These are phyloP conservation scores for Pelargonium nanum DNA, from an alignment of 345 rosid species.

Conservation along the genomic window DNA sequence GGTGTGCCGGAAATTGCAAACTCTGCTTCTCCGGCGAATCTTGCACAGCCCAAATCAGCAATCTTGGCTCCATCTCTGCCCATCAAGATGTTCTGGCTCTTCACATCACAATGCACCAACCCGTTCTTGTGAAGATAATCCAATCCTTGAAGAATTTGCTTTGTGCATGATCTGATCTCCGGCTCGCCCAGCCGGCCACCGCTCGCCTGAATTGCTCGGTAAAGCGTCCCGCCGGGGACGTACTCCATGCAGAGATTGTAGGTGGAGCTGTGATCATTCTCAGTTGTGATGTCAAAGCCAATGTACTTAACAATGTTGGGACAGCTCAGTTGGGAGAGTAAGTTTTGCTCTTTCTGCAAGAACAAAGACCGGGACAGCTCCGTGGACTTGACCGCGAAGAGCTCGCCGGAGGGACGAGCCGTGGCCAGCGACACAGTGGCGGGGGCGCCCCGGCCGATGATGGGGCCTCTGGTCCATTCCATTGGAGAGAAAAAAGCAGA, in stretches of 20 bases:
- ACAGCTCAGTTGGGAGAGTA: constrained; percentile 48
- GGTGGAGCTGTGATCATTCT: constrained; percentile 14
- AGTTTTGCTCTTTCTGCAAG: constrained; percentile 40
- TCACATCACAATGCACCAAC: constrained; percentile 68
- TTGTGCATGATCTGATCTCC: constrained; percentile 28
- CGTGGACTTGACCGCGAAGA: constrained; percentile 58
- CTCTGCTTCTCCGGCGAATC: constrained; percentile 9
- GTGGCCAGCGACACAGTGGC: constrained; percentile 70
- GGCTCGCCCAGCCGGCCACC: constrained; percentile 57
- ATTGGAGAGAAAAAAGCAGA: too few species aligned
- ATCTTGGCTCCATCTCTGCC: constrained; percentile 49
- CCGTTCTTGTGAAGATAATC: constrained; percentile 48
- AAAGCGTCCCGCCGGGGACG: constrained; percentile 55
- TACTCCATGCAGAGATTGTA: constrained; percentile 70
- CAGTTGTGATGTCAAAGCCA: constrained; percentile 33
- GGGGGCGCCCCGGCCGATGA: constrained; percentile 77
- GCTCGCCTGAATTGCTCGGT: constrained; percentile 25
- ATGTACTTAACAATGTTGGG: constrained; percentile 56
- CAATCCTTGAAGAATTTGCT: constrained; percentile 45
- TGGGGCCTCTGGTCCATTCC: constrained; percentile 72
- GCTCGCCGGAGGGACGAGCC: constrained; percentile 29
- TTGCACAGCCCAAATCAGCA: constrained; percentile 80
- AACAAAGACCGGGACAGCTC: constrained; percentile 39
- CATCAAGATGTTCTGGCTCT: constrained; percentile 62
- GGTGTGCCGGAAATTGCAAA: constrained; percentile 70